A percentile compares a stretch with the other conserved stretches of the same genome.
phyloP scores from a whole-genome alignment of 768 basidiomycete genomes.

The Phanerochaete sordida region DNA sequence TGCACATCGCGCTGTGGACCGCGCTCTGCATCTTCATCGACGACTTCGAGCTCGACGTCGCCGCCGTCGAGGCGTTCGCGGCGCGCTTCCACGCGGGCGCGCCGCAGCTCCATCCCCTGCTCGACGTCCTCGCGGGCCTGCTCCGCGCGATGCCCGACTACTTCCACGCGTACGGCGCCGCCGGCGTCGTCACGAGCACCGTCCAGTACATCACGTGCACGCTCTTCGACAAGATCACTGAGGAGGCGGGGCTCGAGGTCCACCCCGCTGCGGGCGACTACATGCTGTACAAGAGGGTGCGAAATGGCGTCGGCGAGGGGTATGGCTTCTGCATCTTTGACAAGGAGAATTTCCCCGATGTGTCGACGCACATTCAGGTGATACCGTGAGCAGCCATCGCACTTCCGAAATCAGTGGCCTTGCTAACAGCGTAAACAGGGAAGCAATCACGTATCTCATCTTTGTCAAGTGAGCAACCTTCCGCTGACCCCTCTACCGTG shows the following conservation, averaged over 20 bases:
- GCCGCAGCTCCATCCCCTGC: constrained; percentile 12
- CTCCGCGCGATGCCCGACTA: constrained; percentile 25
- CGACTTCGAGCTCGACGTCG: constrained; percentile 7
- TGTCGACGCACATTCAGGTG: constrained; percentile 32
- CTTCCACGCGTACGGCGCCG: constrained; percentile 27
- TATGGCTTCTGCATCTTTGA: constrained; percentile 33
- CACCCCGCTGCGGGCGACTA: constrained; percentile 18
- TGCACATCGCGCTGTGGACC: constrained; percentile 10
- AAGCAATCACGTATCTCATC: constrained; percentile 12
- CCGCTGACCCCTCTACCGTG: not conserved
- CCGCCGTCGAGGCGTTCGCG: constrained; percentile 3
- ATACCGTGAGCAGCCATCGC: constrained; percentile 24
- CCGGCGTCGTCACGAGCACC: constrained; percentile 32
- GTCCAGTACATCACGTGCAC: constrained; percentile 32
- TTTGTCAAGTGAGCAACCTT: constrained; percentile 32
- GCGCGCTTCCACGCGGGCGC: not conserved
- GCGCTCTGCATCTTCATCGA: constrained; percentile 1
- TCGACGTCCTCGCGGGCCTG: constrained; percentile 26
- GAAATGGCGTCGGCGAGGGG: constrained; percentile 30
- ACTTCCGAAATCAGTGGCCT: too few relatives aligned
- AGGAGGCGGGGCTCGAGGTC: constrained; percentile 25
- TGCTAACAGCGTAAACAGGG: not conserved
- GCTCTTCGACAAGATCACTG: constrained; percentile 29
- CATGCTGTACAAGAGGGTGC: constrained; percentile 21
- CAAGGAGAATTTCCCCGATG: constrained; percentile 25